Conservation (phyloP, 768 basidiomycete species). For the Termitomyces sp. region DNA sequence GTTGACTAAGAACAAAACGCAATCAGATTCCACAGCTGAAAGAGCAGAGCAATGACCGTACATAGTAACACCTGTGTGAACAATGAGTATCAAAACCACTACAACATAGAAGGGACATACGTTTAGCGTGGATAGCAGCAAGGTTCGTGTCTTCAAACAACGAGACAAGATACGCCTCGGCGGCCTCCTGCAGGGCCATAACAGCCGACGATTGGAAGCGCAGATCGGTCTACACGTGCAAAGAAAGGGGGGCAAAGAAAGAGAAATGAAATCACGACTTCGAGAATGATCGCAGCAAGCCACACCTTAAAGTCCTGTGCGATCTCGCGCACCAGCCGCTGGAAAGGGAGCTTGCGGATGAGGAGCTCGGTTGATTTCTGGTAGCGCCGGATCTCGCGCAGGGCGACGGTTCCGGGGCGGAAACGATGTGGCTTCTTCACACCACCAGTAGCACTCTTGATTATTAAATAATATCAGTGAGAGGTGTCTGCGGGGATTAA, state of each 20-base stretch:
- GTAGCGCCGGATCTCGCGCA: conserved; percentile 78
- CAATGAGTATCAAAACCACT: background rate
- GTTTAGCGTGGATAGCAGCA: conserved; percentile 19
- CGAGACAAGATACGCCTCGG: conserved; percentile 17
- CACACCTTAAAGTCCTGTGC: conserved; percentile 47
- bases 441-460: conserved; percentile 11
- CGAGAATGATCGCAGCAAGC: too few species aligned
- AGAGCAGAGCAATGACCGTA: conserved; percentile 2
- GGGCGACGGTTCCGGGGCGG: conserved; percentile 76
- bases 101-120: conserved; percentile 1
- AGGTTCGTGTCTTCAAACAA: conserved; percentile 17
- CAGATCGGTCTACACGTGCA: conserved; percentile 14
- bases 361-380: conserved; percentile 83
- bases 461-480: background rate
- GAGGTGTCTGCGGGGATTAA: background rate
- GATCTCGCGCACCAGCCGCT: conserved; percentile 72
- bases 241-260: too few species aligned
- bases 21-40: background rate
- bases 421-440: conserved; percentile 48
- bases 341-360: conserved; percentile 84
- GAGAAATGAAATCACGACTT: too few species aligned
- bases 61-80: conserved; percentile 16
- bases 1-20: conserved; percentile 11
- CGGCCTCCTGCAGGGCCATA: conserved; percentile 17
- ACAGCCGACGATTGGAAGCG: conserved; percentile 19